Conservation (phyloP, 495 filamentous ascomycete species). For the Penicillium steckii region DNA sequence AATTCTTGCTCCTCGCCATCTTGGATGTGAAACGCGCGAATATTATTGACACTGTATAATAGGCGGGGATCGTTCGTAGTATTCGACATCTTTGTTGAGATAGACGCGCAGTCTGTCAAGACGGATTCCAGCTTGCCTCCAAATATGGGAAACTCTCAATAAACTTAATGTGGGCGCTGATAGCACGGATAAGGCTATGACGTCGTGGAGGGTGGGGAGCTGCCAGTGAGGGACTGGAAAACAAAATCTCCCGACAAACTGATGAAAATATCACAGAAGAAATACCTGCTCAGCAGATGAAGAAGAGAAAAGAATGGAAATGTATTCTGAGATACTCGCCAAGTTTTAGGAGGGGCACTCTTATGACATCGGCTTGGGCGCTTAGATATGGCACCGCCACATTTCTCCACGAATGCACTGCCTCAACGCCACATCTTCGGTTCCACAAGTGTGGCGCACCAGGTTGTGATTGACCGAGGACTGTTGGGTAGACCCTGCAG, state of each 20-base stretch:
- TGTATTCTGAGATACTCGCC: constrained; percentile 2
- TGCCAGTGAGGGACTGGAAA: no score
- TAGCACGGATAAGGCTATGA: constrained; percentile 22
- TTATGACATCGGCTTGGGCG: constrained; percentile 25
- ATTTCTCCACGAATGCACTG: constrained; percentile 10
- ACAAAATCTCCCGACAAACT: not conserved
- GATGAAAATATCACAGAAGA: not conserved
- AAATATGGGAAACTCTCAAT: not conserved
- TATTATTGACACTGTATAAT: constrained; percentile 80
- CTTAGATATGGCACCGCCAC: constrained; percentile 32
- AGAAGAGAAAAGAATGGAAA: constrained; percentile 3
- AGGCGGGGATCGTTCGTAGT: constrained; percentile 65
- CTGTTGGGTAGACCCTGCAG: not conserved
- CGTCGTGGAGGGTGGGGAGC: constrained; percentile 2
- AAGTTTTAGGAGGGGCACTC: constrained; percentile 17
- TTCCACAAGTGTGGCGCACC: not conserved
- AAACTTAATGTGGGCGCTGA: constrained; percentile 6
- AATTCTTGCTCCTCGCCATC: constrained; percentile 80
- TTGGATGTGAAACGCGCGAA: constrained; percentile 83
- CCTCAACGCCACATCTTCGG: constrained; percentile 18
- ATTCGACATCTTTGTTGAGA: constrained; percentile 13
- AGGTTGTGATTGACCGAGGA: not conserved
- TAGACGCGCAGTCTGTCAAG: no score
- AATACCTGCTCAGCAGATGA: not conserved
- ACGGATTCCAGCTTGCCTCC: not conserved